phyloP scores from a whole-genome alignment of 805 yeast genomes.

The Metschnikowia shivogae region DNA sequence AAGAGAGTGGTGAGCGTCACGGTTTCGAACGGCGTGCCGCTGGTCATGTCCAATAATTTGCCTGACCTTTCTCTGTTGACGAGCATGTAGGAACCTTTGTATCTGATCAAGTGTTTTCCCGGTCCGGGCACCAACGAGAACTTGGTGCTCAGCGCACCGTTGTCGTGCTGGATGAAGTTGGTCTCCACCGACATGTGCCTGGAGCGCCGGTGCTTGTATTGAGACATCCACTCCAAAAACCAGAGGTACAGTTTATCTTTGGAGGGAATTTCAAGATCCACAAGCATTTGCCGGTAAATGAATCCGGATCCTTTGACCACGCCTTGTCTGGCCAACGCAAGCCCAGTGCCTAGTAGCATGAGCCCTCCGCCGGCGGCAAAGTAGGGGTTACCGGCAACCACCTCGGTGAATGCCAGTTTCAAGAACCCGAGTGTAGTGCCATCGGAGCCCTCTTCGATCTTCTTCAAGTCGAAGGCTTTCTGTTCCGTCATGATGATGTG shows the following conservation, averaged over 20 bases:
- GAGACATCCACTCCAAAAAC: constrained; percentile 96
- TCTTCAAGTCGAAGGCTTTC: constrained; percentile 31
- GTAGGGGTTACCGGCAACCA: constrained; percentile 76
- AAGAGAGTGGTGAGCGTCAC: constrained; percentile 89
- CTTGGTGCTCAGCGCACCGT: constrained; percentile 83
- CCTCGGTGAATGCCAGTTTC: constrained; percentile 43
- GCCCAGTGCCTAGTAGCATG: constrained; percentile 88
- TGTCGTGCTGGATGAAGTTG: constrained; percentile 79
- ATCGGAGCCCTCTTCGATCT: constrained; percentile 33
- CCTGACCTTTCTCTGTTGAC: constrained; percentile 90
- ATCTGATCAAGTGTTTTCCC: constrained; percentile 83
- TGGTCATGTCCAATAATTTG: constrained; percentile 79
- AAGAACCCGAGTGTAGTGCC: constrained; percentile 36
- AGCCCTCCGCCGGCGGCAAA: constrained; percentile 98
- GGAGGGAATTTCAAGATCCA: constrained; percentile 88
- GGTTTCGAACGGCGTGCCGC: constrained; percentile 94
- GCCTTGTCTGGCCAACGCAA: constrained; percentile 74
- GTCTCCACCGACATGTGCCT: constrained; percentile 92
- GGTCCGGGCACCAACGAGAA: constrained; percentile 96
- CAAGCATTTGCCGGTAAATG: constrained; percentile 76
- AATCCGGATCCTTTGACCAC: constrained; percentile 59
- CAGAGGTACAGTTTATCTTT: constrained; percentile 91
- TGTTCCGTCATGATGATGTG: constrained; percentile 3
- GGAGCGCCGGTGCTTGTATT: constrained; percentile 66
- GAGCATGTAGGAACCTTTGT: constrained; percentile 82